Evolutionary conservation across 2,329 filamentous ascomycete genomes (phyloP).

Genomic region (Herpotrichia juniperi): DNA sequence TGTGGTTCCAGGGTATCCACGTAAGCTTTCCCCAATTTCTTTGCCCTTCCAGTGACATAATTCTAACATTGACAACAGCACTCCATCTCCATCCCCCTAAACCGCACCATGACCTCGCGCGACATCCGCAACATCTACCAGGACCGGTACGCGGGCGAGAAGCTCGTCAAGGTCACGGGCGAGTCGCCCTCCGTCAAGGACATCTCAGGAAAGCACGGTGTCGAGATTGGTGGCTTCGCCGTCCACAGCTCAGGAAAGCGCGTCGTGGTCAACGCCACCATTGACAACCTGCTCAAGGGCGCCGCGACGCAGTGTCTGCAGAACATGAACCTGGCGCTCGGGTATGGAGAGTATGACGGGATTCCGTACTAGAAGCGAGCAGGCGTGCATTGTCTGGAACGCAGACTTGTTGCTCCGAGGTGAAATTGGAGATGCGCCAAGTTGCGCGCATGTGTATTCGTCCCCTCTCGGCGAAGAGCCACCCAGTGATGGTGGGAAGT

Average conservation of each 20-base stretch:
- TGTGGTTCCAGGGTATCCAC: constrained; percentile 95
- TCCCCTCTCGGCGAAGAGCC: neutral
- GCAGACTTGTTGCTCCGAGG: no score
- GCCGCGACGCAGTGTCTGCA: constrained; percentile 92
- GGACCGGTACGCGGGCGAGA: constrained; percentile 94
- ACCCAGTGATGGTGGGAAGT: neutral
- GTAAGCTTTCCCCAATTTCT: constrained; percentile 41
- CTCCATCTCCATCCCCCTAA: constrained; percentile 88
- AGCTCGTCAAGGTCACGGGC: constrained; percentile 89
- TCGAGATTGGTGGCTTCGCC: constrained; percentile 95
- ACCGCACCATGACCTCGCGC: constrained; percentile 83
- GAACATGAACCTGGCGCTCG: constrained; percentile 93
- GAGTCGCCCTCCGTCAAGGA: constrained; percentile 85
- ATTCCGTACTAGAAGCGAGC: constrained; percentile 63
- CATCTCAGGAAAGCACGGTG: constrained; percentile 83
- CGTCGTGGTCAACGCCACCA: constrained; percentile 91
- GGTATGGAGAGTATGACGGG: constrained; percentile 86
- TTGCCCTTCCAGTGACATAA: neutral
- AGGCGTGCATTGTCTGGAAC: no score
- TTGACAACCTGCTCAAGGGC: constrained; percentile 93
- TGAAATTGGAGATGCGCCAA: no score
- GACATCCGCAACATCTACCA: constrained; percentile 96
- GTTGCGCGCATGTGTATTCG: neutral
- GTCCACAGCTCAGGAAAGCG: constrained; percentile 88
- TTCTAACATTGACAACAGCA: constrained; percentile 55